A percentile compares a stretch with the other conserved stretches of the same genome.
phyloP scores from a whole-genome alignment of 108 stramenopile genomes.

The Cyclotella kingstonii region DNA sequence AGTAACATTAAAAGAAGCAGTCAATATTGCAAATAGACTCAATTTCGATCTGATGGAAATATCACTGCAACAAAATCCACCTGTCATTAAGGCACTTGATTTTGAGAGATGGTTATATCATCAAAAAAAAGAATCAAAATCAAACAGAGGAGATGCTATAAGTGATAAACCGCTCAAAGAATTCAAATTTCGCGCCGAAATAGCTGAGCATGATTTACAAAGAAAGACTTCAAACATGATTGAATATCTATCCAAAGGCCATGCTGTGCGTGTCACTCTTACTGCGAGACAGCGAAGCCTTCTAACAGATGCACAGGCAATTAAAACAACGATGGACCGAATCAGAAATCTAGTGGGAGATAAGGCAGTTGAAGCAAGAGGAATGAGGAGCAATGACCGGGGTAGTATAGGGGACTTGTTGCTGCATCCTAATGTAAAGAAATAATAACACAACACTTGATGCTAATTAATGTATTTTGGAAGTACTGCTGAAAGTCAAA shows the following conservation, averaged over 20 bases:
- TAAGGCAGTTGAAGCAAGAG: conserved; percentile 44
- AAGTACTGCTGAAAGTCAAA: no score
- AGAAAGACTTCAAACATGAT: conserved; percentile 55
- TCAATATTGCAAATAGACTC: conserved; percentile 46
- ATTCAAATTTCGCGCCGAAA: conserved; percentile 57
- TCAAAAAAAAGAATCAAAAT: conserved; percentile 32
- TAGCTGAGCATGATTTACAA: conserved; percentile 59
- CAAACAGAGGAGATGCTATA: conserved; percentile 37
- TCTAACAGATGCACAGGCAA: conserved; percentile 44
- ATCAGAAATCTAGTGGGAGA: conserved; percentile 45
- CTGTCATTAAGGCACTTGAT: conserved; percentile 61
- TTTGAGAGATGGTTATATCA: conserved; percentile 53
- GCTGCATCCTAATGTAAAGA: conserved; percentile 32
- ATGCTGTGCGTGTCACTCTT: conserved; percentile 62
- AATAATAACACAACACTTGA: no score
- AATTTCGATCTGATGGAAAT: conserved; percentile 56
- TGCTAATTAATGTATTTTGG: no score
- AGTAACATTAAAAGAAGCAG: conserved; percentile 46
- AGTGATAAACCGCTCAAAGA: conserved; percentile 49
- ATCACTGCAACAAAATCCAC: conserved; percentile 42
- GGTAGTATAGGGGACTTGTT: conserved; percentile 26
- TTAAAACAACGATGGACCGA: conserved; percentile 50
- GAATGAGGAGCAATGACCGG: conserved; percentile 41
- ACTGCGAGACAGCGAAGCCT: conserved; percentile 44
- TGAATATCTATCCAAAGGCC: conserved; percentile 51